Percentiles rank a stretch among this genome's conserved stretches.
Evolutionary conservation across 2,329 filamentous ascomycete genomes (phyloP).

Genomic region (Ambrosiella beaveri): DNA sequence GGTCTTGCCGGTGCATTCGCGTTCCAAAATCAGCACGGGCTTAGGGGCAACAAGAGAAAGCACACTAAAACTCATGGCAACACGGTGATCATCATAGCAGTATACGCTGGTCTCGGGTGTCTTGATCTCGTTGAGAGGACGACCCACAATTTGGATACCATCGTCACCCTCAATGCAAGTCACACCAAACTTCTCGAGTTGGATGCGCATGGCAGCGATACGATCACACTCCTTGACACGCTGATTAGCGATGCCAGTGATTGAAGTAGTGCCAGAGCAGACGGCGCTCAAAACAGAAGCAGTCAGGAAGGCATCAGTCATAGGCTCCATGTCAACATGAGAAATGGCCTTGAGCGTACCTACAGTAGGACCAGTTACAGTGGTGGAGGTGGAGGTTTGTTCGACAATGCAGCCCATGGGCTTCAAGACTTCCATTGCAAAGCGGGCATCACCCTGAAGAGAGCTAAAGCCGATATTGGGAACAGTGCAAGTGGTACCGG

Average conservation of each 20-base stretch:
- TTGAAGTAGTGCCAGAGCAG: constrained; percentile 65
- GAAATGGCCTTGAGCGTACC: constrained; percentile 59
- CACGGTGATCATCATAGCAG: constrained; percentile 94
- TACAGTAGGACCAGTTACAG: constrained; percentile 68
- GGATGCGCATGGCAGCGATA: constrained; percentile 85
- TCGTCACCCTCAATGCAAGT: constrained; percentile 76
- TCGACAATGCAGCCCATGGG: constrained; percentile 90
- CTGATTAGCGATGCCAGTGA: constrained; percentile 92
- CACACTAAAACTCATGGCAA: constrained; percentile 97
- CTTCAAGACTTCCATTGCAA: constrained; percentile 72
- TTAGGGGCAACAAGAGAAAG: constrained; percentile 54
- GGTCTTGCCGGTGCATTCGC: constrained; percentile 89
- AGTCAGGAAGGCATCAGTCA: constrained; percentile 96
- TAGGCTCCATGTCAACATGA: constrained; percentile 93
- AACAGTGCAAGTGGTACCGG: constrained; percentile 85
- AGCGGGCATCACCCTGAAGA: constrained; percentile 84
- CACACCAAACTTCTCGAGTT: constrained; percentile 87
- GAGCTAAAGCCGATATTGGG: constrained; percentile 90
- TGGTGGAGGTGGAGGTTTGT: constrained; percentile 73
- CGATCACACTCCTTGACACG: constrained; percentile 97
- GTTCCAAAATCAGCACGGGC: constrained; percentile 65
- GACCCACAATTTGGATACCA: constrained; percentile 61
- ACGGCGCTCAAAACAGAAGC: constrained; percentile 86
- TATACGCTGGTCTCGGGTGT: constrained; percentile 52
- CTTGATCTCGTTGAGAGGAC: constrained; percentile 28